A percentile compares a stretch with the other conserved stretches of the same genome.
These are phyloP conservation scores for Coemansia reversa DNA, from an alignment of 192 early-diverging fungal genomes.

Conservation along the genomic window DNA sequence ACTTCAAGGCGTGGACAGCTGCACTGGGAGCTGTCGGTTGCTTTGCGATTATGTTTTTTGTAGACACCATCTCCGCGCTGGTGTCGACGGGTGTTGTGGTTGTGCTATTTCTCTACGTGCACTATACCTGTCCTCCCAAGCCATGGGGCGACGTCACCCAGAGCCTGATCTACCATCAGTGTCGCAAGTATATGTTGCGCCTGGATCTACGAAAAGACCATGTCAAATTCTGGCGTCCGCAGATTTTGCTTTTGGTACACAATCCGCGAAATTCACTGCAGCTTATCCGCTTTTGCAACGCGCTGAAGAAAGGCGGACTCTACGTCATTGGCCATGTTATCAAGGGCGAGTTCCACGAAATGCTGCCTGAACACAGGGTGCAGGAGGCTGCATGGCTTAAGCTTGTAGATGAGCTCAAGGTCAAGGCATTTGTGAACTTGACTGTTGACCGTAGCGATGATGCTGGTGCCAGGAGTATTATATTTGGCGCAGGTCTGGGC, in stretches of 20 bases:
- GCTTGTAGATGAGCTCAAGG: conserved; percentile 57
- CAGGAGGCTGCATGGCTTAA: conserved; percentile 63
- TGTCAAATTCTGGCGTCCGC: conserved; percentile 73
- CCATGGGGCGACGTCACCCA: conserved; percentile 72
- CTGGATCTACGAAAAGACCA: conserved; percentile 65
- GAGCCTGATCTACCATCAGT: conserved; percentile 70
- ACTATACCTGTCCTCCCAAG: conserved; percentile 66
- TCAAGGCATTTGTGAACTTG: conserved; percentile 68
- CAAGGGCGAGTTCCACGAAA: conserved; percentile 55
- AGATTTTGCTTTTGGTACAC: conserved; percentile 65
- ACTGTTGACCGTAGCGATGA: conserved; percentile 53
- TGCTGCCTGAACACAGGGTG: conserved; percentile 52
- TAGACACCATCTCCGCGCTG: conserved; percentile 54
- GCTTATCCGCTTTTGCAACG: conserved; percentile 67
- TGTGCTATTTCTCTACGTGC: conserved; percentile 63
- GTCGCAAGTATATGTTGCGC: conserved; percentile 66
- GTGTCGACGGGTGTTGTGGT: conserved; percentile 55
- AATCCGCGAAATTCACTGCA: conserved; percentile 58
- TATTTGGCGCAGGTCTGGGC: conserved; percentile 65
- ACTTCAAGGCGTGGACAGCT: conserved; percentile 66
- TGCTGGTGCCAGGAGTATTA: conserved; percentile 57
- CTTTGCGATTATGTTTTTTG: conserved; percentile 58
- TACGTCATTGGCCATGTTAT: conserved; percentile 67
- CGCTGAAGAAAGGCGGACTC: conserved; percentile 69
- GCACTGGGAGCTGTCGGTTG: conserved; percentile 57